A percentile compares a stretch with the other conserved stretches of the same genome.
Evolutionary conservation across 352 stramenopile genomes (phyloP).

Genomic region (Albugo laibachii): DNA sequence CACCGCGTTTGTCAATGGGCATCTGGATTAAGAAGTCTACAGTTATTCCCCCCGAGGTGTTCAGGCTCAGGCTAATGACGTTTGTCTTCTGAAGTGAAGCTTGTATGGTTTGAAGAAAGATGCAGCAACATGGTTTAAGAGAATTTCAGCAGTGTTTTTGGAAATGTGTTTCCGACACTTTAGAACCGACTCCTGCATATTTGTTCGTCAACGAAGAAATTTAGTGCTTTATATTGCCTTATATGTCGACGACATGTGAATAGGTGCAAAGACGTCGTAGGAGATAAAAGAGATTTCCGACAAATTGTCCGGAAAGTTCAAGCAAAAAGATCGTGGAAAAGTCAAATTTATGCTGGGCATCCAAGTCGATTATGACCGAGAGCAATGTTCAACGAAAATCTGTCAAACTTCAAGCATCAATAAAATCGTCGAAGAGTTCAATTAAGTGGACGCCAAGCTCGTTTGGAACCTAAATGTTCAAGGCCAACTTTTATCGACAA

Average conservation of each 20-base stretch:
- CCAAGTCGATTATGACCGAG: no score
- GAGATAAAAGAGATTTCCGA: neutral
- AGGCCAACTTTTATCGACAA: no score
- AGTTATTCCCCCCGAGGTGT: slow-evolving; percentile 5
- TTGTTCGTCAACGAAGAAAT: neutral
- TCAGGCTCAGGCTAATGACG: neutral
- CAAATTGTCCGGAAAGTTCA: neutral
- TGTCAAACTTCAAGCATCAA: no score
- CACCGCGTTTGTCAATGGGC: slow-evolving; percentile 7
- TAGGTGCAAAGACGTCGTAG: neutral
- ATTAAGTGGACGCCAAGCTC: no score
- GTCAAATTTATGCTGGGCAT: neutral
- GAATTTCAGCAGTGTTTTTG: slow-evolving; percentile 8
- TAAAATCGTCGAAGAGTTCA: no score
- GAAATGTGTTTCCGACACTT: slow-evolving; percentile 1
- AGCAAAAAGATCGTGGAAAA: neutral
- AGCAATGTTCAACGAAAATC: no score
- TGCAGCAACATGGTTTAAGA: slow-evolving; percentile 12
- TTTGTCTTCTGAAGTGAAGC: slow-evolving; percentile 2
- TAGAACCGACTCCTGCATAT: neutral
- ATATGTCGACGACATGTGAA: neutral
- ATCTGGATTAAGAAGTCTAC: slow-evolving; percentile 5
- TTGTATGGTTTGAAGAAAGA: slow-evolving; percentile 20
- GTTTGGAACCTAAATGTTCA: no score
- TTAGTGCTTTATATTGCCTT: neutral